phyloP scores from a whole-genome alignment of 306 rosid species.

The Gastrolobium villosum region DNA sequence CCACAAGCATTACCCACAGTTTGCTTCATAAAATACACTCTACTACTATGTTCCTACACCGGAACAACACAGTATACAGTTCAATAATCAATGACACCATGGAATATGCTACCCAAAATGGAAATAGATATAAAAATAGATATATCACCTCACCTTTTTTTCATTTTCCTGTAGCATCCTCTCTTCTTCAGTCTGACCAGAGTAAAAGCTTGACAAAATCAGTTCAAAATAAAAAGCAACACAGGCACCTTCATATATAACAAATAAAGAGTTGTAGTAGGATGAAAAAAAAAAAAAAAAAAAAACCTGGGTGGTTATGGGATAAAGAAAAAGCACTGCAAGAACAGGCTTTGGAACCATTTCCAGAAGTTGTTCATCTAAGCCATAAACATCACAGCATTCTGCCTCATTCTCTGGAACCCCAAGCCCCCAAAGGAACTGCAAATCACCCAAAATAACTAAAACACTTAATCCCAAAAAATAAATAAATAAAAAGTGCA shows the following conservation, averaged over 20 bases:
- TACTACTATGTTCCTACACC: constrained; percentile 56
- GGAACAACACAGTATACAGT: background rate
- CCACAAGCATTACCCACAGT: constrained; percentile 87
- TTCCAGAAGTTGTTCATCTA: constrained; percentile 86
- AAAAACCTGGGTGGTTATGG: constrained; percentile 75
- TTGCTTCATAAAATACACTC: constrained; percentile 76
- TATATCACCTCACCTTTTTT: constrained; percentile 57
- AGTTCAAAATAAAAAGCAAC: constrained; percentile 2
- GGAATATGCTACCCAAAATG: constrained; percentile 12
- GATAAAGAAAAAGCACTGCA: constrained; percentile 95
- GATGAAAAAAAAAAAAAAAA: background rate
- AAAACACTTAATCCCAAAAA: background rate
- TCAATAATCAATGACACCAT: too few relatives aligned
- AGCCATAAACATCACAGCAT: constrained; percentile 90
- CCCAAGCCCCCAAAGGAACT: constrained; percentile 95
- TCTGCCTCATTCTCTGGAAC: constrained; percentile 74
- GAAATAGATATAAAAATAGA: constrained; percentile 18
- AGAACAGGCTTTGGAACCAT: constrained; percentile 98
- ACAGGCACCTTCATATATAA: background rate
- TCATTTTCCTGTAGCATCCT: constrained; percentile 71
- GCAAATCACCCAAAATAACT: constrained; percentile 44
- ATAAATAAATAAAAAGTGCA: background rate
- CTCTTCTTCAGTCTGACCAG: constrained; percentile 87
- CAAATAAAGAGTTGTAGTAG: background rate
- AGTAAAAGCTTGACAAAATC: constrained; percentile 38